Evolutionary conservation across 163 green algal species (phyloP).

Genomic region (Scenedesmus sp.): DNA sequence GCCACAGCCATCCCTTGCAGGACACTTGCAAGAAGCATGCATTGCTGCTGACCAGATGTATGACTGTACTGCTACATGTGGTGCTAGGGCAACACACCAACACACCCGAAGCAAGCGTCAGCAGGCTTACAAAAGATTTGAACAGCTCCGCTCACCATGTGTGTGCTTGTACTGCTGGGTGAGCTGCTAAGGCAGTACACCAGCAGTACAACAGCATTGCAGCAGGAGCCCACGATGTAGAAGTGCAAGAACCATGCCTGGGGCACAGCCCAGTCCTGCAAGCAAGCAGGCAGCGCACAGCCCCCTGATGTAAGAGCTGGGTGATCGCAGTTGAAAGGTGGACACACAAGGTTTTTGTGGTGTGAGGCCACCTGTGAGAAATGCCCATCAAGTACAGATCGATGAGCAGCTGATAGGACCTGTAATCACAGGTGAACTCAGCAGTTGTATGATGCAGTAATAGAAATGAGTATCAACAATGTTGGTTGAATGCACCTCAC

Average conservation of each 20-base stretch:
- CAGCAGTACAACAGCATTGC: slow-evolving; percentile 61
- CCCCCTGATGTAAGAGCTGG: no score
- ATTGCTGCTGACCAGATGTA: neutral
- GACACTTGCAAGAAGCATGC: neutral
- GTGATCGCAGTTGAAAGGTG: neutral
- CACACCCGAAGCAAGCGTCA: no score
- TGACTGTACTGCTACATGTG: neutral
- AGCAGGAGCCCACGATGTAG: slow-evolving; percentile 79
- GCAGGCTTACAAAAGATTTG: neutral
- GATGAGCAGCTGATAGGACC: no score
- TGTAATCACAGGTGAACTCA: no score
- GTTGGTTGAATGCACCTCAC: neutral
- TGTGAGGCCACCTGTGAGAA: no score
- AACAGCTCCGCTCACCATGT: neutral
- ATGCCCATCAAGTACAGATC: no score
- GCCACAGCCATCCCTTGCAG: neutral
- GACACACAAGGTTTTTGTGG: neutral
- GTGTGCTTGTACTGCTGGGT: neutral
- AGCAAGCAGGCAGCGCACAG: neutral
- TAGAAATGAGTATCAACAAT: no score
- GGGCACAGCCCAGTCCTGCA: slow-evolving; percentile 78
- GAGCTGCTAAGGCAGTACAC: neutral
- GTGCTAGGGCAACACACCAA: neutral
- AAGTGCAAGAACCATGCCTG: slow-evolving; percentile 90
- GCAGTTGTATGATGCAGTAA: no score